Evolutionary conservation across 768 basidiomycete genomes (phyloP).

Genomic region (Boletellus emodensis): DNA sequence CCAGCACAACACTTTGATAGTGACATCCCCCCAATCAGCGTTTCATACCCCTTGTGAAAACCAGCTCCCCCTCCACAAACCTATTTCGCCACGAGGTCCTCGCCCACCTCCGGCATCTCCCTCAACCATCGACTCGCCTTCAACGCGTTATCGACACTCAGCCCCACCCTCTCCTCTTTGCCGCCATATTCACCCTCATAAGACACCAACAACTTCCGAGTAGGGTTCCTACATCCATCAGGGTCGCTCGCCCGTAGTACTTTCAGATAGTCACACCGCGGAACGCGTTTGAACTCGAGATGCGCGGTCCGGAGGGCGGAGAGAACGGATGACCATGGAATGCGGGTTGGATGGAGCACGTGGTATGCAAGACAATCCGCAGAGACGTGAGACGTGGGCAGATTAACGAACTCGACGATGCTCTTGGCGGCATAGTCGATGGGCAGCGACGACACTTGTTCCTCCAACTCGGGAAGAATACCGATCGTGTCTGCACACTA

Average conservation of each 20-base stretch:
- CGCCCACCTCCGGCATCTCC: slow-evolving; percentile 13
- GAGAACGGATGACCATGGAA: slow-evolving; percentile 40
- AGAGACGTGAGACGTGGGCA: background rate
- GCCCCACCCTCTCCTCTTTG: slow-evolving; percentile 1
- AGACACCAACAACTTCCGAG: slow-evolving; percentile 22
- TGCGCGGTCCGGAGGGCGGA: slow-evolving; percentile 35
- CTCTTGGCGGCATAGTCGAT: slow-evolving; percentile 48
- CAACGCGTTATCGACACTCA: slow-evolving; percentile 13
- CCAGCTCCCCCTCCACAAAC: slow-evolving; percentile 39
- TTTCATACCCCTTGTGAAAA: slow-evolving; percentile 22
- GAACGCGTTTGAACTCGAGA: slow-evolving; percentile 25
- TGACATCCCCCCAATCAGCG: too few species aligned
- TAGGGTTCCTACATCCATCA: slow-evolving; percentile 22
- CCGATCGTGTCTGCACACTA: slow-evolving; percentile 40
- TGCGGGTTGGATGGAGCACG: slow-evolving; percentile 14
- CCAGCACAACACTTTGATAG: too few species aligned
- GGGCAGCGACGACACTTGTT: slow-evolving; percentile 46
- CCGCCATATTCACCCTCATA: slow-evolving; percentile 26
- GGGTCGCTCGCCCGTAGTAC: slow-evolving; percentile 21
- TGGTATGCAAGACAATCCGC: slow-evolving; percentile 20
- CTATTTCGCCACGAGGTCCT: slow-evolving; percentile 40
- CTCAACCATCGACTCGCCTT: slow-evolving; percentile 16
- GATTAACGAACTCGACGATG: slow-evolving; percentile 42
- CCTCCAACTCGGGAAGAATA: slow-evolving; percentile 30
- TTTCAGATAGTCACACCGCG: slow-evolving; percentile 22